A percentile compares a stretch with the other conserved stretches of the same genome.
phyloP scores from a whole-genome alignment of 1,139 yeast species.

The Hemisphaericaspora subhashii region DNA sequence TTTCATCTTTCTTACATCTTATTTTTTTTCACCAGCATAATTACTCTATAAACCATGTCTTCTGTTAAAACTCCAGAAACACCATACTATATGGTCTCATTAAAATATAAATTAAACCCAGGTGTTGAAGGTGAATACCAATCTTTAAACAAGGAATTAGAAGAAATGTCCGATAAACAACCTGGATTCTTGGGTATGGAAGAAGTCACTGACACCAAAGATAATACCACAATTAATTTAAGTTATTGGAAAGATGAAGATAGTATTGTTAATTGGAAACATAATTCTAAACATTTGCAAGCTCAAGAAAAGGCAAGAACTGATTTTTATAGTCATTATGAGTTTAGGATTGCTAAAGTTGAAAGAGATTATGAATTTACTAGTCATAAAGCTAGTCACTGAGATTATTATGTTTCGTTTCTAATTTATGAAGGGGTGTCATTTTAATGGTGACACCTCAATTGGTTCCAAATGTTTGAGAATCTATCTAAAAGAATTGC shows the following conservation, averaged over 20 bases:
- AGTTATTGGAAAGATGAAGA: conserved; percentile 19
- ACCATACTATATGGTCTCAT: conserved; percentile 20
- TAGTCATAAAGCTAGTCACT: conserved; percentile 1
- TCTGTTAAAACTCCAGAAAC: conserved; percentile 11
- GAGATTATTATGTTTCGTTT: no score
- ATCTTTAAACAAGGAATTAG: conserved; percentile 11
- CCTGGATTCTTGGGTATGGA: conserved; percentile 20
- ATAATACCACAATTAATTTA: conserved; percentile 16
- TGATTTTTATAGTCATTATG: conserved; percentile 14
- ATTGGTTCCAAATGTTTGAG: no score
- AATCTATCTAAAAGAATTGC: no score
- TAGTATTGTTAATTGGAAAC: conserved; percentile 16
- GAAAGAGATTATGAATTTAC: conserved; percentile 15
- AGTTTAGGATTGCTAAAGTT: conserved; percentile 16
- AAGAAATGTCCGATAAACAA: conserved; percentile 13
- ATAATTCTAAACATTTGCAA: conserved; percentile 15
- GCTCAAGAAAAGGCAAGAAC: conserved; percentile 17
- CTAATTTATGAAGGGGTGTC: no score
- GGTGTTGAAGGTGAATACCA: conserved; percentile 11
- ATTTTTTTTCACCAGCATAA: not conserved
- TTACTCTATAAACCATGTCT: not conserved
- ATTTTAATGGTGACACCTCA: no score
- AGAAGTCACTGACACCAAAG: conserved; percentile 14
- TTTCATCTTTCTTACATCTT: not conserved
- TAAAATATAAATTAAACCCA: conserved; percentile 10